Evolutionary conservation across 176 grass and related monocot species (phyloP).

Genomic region (Neostapfia colusana): DNA sequence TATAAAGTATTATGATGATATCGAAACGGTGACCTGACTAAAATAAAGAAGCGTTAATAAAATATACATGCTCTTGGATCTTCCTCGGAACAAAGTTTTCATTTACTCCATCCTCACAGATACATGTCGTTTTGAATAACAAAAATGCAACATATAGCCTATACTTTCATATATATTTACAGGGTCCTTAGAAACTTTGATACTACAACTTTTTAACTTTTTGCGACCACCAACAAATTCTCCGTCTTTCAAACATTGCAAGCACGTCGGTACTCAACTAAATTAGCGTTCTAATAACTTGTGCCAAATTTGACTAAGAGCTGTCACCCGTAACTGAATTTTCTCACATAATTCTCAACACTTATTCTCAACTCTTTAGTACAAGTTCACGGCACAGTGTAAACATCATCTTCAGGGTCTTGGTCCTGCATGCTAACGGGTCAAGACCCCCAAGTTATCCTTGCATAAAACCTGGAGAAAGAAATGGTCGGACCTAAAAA

Average conservation of each 20-base stretch:
- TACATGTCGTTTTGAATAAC: neutral
- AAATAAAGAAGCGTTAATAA: neutral
- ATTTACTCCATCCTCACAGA: neutral
- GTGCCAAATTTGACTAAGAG: neutral
- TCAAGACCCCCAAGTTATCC: neutral
- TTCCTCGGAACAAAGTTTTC: neutral
- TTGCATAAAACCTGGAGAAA: slow-evolving; percentile 32
- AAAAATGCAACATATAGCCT: no score
- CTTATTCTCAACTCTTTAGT: neutral
- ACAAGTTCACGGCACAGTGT: neutral
- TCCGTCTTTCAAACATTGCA: neutral
- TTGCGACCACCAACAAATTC: neutral
- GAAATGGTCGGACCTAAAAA: slow-evolving; percentile 29
- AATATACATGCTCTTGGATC: neutral
- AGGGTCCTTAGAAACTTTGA: neutral
- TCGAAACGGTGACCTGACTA: neutral
- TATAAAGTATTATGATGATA: neutral
- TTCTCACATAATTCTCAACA: neutral
- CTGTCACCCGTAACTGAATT: neutral
- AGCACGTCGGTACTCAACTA: neutral
- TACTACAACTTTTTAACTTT: neutral
- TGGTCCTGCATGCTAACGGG: slow-evolving; percentile 4
- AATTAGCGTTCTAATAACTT: neutral
- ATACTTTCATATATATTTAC: neutral
- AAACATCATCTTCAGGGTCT: neutral